Percentiles rank a stretch among this genome's conserved stretches.
Conservation (phyloP, 108 stramenopile genomes). For the Cafeteria roenbergensis region DNA sequence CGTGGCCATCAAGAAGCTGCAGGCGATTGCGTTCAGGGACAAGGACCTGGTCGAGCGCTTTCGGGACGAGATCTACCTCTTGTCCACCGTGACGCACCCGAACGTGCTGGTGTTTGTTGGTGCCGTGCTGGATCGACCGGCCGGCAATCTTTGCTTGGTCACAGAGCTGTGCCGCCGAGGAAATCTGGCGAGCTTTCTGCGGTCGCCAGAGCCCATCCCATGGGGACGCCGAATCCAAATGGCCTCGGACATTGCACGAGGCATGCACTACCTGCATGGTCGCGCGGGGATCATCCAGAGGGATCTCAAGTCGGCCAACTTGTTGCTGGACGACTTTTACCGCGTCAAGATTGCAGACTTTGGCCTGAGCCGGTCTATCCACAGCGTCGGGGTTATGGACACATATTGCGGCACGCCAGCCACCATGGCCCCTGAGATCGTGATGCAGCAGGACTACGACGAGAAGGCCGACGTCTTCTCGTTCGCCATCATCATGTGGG, state of each 20-base stretch:
- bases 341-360: slow-evolving; percentile 21
- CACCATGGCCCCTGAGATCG: slow-evolving; percentile 26
- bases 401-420: slow-evolving; percentile 25
- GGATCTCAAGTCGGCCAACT: slow-evolving; percentile 19
- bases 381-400: slow-evolving; percentile 6
- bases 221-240: slow-evolving; percentile 5
- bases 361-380: slow-evolving; percentile 3
- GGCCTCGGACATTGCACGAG: slow-evolving; percentile 14
- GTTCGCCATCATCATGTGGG: slow-evolving; percentile 28
- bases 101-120: slow-evolving; percentile 4
- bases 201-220: background rate
- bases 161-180: slow-evolving; percentile 1
- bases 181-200: background rate
- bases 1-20: slow-evolving; percentile 6
- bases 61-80: background rate
- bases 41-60: background rate
- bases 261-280: slow-evolving; percentile 29
- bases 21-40: background rate
- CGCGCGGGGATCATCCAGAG: slow-evolving; percentile 23
- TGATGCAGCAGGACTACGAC: slow-evolving; percentile 11
- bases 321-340: slow-evolving; percentile 15
- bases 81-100: slow-evolving; percentile 1
- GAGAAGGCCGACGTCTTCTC: slow-evolving; percentile 27
- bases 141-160: slow-evolving; percentile 1
- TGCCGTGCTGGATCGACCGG: background rate